Conservation (phyloP, 2,329 filamentous ascomycete species). For the Thelonectria discophora region DNA sequence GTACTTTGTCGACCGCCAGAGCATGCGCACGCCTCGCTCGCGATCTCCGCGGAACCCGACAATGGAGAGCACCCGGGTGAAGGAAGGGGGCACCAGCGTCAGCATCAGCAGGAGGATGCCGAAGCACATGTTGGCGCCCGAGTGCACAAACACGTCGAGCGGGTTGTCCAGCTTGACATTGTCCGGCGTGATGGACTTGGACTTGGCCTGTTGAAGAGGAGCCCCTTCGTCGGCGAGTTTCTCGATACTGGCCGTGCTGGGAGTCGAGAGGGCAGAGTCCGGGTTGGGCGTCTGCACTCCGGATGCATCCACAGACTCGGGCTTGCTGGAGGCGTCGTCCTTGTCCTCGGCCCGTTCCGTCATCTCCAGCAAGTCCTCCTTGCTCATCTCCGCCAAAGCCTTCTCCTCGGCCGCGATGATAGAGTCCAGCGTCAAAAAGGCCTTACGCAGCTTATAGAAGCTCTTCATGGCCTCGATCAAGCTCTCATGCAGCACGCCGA, state of each 20-base stretch:
- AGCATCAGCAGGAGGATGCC: conserved; percentile 86
- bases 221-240: conserved; percentile 33
- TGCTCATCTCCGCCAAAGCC: conserved; percentile 38
- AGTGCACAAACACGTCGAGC: conserved; percentile 88
- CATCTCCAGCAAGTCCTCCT: conserved; percentile 12
- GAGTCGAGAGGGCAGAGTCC: conserved; percentile 34
- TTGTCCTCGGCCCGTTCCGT: conserved; percentile 40
- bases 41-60: conserved; percentile 93
- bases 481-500: conserved; percentile 91
- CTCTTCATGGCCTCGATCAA: conserved; percentile 89
- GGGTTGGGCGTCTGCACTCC: conserved; percentile 53
- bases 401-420: conserved; percentile 80
- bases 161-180: conserved; percentile 75
- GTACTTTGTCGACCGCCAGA: conserved; percentile 90
- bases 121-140: conserved; percentile 88
- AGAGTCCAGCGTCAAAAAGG: conserved; percentile 81
- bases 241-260: conserved; percentile 24
- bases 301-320: conserved; percentile 47
- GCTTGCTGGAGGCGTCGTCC: conserved; percentile 19
- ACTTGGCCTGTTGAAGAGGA: conserved; percentile 37
- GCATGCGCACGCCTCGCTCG: conserved; percentile 80
- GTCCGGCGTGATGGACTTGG: conserved; percentile 59
- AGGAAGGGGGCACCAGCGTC: conserved; percentile 92
- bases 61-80: conserved; percentile 84
- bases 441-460: conserved; percentile 92